These are phyloP conservation scores for Fusarium nelsonii DNA, from an alignment of 2,329 filamentous ascomycete genomes.

Conservation along the genomic window DNA sequence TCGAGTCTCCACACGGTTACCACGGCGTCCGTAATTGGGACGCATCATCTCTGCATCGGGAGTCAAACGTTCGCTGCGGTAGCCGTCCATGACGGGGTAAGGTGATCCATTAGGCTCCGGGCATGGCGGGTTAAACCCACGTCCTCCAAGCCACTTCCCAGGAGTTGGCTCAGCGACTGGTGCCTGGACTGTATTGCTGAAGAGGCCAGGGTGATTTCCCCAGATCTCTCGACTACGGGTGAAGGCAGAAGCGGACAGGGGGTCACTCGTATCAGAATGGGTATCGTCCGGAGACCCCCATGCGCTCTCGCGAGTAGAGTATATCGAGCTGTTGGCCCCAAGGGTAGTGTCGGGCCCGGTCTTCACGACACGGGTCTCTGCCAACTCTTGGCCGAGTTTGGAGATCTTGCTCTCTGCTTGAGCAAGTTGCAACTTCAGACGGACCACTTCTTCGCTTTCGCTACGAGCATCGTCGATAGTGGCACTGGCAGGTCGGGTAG, in stretches of 20 bases:
- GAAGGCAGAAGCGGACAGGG: conserved; percentile 64
- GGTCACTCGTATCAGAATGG: conserved; percentile 69
- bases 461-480: conserved; percentile 57
- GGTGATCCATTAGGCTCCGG: conserved; percentile 54
- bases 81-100: conserved; percentile 56
- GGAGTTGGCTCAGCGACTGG: conserved; percentile 54
- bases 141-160: conserved; percentile 61
- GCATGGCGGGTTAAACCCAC: conserved; percentile 55
- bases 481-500: conserved; percentile 66
- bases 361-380: conserved; percentile 71
- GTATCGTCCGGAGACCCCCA: conserved; percentile 69
- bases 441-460: conserved; percentile 70
- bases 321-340: conserved; percentile 39
- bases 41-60: conserved; percentile 64
- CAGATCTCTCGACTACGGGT: conserved; percentile 69
- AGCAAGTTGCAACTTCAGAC: conserved; percentile 78
- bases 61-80: conserved; percentile 61
- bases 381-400: conserved; percentile 77
- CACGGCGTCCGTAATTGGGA: conserved; percentile 58
- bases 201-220: conserved; percentile 62
- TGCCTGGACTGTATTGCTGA: conserved; percentile 53
- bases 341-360: conserved; percentile 57
- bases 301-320: conserved; percentile 56
- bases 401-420: conserved; percentile 77
- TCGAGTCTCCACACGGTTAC: conserved; percentile 62